These are phyloP conservation scores for Filobasidium wieringae DNA, from an alignment of 768 basidiomycete species.

Conservation along the genomic window DNA sequence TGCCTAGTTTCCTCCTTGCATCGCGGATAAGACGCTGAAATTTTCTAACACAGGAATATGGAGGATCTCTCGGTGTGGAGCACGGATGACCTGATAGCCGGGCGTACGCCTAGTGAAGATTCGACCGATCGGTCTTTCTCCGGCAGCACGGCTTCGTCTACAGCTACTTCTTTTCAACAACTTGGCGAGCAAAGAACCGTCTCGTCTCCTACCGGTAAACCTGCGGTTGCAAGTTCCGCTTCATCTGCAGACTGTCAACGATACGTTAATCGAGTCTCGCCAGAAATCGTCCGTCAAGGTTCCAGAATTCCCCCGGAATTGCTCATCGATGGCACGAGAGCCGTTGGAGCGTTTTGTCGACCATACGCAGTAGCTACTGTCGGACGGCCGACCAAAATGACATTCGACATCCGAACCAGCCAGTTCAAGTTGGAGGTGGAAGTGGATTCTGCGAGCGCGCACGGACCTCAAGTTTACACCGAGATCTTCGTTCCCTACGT, in stretches of 20 bases:
- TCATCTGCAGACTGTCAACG: no score
- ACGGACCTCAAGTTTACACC: slow-evolving; percentile 48
- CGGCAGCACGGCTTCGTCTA: slow-evolving; percentile 6
- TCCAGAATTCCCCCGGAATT: slow-evolving; percentile 36
- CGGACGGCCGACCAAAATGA: slow-evolving; percentile 54
- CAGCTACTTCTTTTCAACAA: slow-evolving; percentile 10
- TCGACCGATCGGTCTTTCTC: background rate
- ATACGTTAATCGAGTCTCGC: slow-evolving; percentile 16
- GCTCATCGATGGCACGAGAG: slow-evolving; percentile 76
- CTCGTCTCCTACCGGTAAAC: no score
- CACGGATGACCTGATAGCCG: slow-evolving; percentile 21
- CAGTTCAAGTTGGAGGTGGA: slow-evolving; percentile 57
- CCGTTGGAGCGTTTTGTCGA: slow-evolving; percentile 69
- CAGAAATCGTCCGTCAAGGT: slow-evolving; percentile 18
- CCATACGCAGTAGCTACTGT: slow-evolving; percentile 73
- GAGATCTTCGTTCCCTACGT: slow-evolving; percentile 85
- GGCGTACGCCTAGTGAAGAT: background rate
- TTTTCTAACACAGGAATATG: slow-evolving; percentile 18
- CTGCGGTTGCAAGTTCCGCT: no score
- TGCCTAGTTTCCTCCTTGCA: slow-evolving; percentile 25
- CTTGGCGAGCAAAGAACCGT: slow-evolving; percentile 14
- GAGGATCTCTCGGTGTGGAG: slow-evolving; percentile 35
- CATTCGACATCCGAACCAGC: slow-evolving; percentile 63
- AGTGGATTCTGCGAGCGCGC: slow-evolving; percentile 51
- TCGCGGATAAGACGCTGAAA: background rate